Conservation (phyloP, 179 eudicot genomes). For the Beta macrorhiza region DNA sequence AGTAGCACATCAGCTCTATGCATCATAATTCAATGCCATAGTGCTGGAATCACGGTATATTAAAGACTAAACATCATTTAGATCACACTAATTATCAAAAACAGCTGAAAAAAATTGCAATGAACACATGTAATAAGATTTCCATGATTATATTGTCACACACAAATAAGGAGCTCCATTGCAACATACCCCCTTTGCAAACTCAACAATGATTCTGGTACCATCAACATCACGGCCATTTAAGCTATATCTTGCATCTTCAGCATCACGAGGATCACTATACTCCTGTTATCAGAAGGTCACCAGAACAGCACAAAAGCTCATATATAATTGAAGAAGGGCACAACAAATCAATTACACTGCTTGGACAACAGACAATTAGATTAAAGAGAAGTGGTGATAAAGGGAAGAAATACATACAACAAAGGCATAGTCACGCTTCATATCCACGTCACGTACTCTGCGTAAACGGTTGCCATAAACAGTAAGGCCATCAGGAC, state of each 20-base stretch:
- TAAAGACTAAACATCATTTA: background rate
- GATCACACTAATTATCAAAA: background rate
- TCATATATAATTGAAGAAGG: conserved; percentile 28
- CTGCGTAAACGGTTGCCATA: conserved; percentile 98
- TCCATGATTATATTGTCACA: background rate
- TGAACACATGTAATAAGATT: too few species aligned
- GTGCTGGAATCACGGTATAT: background rate
- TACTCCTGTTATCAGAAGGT: conserved; percentile 57
- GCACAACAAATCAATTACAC: background rate
- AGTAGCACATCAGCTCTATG: background rate
- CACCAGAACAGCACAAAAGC: conserved; percentile 25
- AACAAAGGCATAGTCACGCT: conserved; percentile 97
- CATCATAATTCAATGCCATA: background rate
- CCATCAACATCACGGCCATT: conserved; percentile 88
- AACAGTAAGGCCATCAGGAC: conserved; percentile 98
- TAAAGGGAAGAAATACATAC: conserved; percentile 50
- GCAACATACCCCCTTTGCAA: conserved; percentile 71
- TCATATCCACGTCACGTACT: conserved; percentile 99
- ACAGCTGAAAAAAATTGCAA: background rate
- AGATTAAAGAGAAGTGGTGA: background rate
- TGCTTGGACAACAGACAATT: background rate
- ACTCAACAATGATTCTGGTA: conserved; percentile 73
- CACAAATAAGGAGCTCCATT: background rate
- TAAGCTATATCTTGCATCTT: conserved; percentile 80
- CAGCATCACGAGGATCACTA: conserved; percentile 96